These are phyloP conservation scores for Exophiala viscosa DNA, from an alignment of 2,329 filamentous ascomycete genomes.

Conservation along the genomic window DNA sequence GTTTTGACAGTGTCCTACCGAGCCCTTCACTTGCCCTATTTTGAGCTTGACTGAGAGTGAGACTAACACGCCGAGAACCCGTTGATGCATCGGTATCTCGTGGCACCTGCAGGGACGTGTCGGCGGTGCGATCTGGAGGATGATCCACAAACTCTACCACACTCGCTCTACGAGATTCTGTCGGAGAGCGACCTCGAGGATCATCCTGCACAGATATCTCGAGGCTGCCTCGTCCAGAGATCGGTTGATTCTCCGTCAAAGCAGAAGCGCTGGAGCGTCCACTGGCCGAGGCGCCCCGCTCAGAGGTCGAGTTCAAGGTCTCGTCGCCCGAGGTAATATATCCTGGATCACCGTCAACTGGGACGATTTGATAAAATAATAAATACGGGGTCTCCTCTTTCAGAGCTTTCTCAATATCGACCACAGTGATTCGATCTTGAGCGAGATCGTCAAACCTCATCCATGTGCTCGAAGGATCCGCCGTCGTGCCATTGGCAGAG, in stretches of 20 bases:
- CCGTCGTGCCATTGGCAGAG: constrained; percentile 30
- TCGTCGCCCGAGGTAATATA: constrained; percentile 36
- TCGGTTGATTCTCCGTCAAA: constrained; percentile 10
- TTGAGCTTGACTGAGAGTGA: constrained; percentile 5
- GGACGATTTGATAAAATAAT: constrained; percentile 90
- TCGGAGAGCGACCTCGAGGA: constrained; percentile 20
- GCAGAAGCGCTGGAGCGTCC: constrained; percentile 14
- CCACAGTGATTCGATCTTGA: constrained; percentile 65
- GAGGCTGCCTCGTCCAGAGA: constrained; percentile 36
- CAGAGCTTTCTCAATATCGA: constrained; percentile 74
- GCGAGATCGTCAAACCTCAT: constrained; percentile 89
- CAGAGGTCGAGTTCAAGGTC: constrained; percentile 26
- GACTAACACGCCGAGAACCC: constrained; percentile 4
- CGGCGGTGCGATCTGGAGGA: constrained; percentile 7
- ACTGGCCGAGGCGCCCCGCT: constrained; percentile 22
- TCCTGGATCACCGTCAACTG: constrained; percentile 66
- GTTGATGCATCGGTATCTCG: constrained; percentile 5
- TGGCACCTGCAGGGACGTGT: constrained; percentile 12
- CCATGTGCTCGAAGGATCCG: constrained; percentile 72
- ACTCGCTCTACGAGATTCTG: constrained; percentile 29
- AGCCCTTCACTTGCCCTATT: constrained; percentile 24
- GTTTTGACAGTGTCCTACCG: constrained; percentile 19
- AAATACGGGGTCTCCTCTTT: constrained; percentile 89
- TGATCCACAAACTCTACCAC: constrained; percentile 32
- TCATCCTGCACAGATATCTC: constrained; percentile 36